Conservation (phyloP, 2,329 filamentous ascomycete species). For the Karstenula rhodostoma region DNA sequence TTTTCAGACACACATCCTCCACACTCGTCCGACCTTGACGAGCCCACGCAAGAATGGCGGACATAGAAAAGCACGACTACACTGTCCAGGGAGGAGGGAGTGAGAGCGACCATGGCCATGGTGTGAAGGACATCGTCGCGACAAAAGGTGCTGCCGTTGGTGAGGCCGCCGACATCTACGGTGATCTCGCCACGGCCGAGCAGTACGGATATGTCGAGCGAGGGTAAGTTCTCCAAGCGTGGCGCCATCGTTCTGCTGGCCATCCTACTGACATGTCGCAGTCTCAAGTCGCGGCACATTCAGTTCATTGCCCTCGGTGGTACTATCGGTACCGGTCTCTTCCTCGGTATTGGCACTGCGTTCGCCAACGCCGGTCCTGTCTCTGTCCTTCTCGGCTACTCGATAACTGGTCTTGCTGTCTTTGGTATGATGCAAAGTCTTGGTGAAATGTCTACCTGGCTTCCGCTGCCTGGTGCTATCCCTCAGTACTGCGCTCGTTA, state of each 20-base stretch:
- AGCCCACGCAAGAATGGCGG: conserved; percentile 31
- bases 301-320: conserved; percentile 68
- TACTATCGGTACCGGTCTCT: conserved; percentile 57
- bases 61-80: conserved; percentile 38
- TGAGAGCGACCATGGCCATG: conserved; percentile 27
- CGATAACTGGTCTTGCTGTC: conserved; percentile 44
- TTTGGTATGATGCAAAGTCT: conserved; percentile 53
- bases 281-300: conserved; percentile 63
- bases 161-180: conserved; percentile 63
- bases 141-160: conserved; percentile 39
- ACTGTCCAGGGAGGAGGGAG: conserved; percentile 22
- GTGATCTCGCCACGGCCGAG: conserved; percentile 59
- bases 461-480: conserved; percentile 50
- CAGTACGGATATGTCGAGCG: conserved; percentile 61
- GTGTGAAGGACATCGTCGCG: conserved; percentile 34
- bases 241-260: not conserved
- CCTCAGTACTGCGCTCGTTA: conserved; percentile 50
- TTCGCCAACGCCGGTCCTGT: conserved; percentile 45
- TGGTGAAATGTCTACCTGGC: conserved; percentile 54
- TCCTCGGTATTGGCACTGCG: conserved; percentile 44
- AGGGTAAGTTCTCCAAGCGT: conserved; percentile 47
- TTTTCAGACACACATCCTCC: conserved; percentile 7
- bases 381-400: conserved; percentile 48
- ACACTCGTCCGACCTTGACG: conserved; percentile 4
- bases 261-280: conserved; percentile 22